A percentile compares a stretch with the other conserved stretches of the same genome.
phyloP scores from a whole-genome alignment of 345 rosid genomes.

The Melastoma malabathricum region DNA sequence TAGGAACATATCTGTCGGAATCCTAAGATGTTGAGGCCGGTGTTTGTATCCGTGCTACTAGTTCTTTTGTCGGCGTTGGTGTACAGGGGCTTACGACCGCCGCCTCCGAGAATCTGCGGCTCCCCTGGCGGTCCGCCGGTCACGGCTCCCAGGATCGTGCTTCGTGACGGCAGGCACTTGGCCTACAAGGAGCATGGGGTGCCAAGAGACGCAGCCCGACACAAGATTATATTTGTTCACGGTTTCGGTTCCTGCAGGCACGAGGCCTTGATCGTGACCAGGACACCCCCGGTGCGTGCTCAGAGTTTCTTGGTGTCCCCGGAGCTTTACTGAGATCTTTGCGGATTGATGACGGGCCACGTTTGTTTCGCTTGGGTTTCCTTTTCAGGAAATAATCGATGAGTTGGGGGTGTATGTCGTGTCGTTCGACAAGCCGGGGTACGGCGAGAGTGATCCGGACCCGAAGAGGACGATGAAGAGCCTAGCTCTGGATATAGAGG shows the following conservation, averaged over 20 bases:
- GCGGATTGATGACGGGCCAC: no score
- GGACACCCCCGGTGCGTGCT: not conserved
- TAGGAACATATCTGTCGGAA: no score
- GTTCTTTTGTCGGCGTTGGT: not conserved
- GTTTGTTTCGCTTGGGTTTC: no score
- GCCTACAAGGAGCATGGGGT: slow-evolving; percentile 40
- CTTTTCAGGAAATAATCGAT: slow-evolving; percentile 26
- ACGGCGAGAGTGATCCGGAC: slow-evolving; percentile 41
- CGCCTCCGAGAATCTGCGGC: slow-evolving; percentile 23
- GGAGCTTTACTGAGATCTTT: no score
- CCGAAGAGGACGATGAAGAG: slow-evolving; percentile 24
- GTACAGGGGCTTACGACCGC: slow-evolving; percentile 29
- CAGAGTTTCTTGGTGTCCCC: not conserved
- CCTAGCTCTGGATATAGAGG: slow-evolving; percentile 33
- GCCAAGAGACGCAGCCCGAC: slow-evolving; percentile 21
- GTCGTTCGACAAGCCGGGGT: slow-evolving; percentile 40
- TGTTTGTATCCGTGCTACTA: not conserved
- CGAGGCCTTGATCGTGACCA: not conserved
- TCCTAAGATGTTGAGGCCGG: not conserved
- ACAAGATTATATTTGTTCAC: slow-evolving; percentile 29
- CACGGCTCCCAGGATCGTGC: slow-evolving; percentile 28
- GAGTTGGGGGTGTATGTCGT: slow-evolving; percentile 22
- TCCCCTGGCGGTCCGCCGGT: slow-evolving; percentile 24
- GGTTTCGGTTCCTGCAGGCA: slow-evolving; percentile 23
- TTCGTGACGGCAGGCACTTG: slow-evolving; percentile 40